phyloP scores from a whole-genome alignment of 148 eudicot genomes.

The Polygonum aviculare region DNA sequence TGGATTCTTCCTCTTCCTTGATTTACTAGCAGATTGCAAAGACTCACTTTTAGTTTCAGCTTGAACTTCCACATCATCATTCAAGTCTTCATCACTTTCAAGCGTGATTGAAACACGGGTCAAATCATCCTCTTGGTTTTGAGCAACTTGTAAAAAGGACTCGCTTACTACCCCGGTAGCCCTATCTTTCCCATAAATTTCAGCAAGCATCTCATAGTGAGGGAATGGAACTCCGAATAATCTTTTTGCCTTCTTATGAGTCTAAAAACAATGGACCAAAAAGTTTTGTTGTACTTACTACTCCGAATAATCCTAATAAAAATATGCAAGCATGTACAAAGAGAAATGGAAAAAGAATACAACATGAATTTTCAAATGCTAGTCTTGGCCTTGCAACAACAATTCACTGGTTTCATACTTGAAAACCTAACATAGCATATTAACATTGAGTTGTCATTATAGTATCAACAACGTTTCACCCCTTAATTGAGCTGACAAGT shows the following conservation, averaged over 20 bases:
- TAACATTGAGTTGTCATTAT: too few relatives aligned
- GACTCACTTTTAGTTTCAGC: background rate
- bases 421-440: too few relatives aligned
- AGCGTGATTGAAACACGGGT: background rate
- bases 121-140: background rate
- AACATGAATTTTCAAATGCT: too few relatives aligned
- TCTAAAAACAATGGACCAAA: background rate
- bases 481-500: too few relatives aligned
- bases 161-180: background rate
- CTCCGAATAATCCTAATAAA: background rate
- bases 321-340: background rate
- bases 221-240: background rate
- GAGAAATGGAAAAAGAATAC: too few relatives aligned
- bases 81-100: background rate
- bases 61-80: background rate
- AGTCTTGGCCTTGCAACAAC: too few relatives aligned
- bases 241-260: background rate
- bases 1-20: background rate
- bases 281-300: background rate
- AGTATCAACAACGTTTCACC: too few relatives aligned
- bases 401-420: too few relatives aligned
- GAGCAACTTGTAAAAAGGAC: background rate
- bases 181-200: background rate
- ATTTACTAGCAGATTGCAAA: background rate
- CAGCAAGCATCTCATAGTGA: background rate